Evolutionary conservation across 208 protist species (phyloP).

Genomic region (Leishmania braziliensis): DNA sequence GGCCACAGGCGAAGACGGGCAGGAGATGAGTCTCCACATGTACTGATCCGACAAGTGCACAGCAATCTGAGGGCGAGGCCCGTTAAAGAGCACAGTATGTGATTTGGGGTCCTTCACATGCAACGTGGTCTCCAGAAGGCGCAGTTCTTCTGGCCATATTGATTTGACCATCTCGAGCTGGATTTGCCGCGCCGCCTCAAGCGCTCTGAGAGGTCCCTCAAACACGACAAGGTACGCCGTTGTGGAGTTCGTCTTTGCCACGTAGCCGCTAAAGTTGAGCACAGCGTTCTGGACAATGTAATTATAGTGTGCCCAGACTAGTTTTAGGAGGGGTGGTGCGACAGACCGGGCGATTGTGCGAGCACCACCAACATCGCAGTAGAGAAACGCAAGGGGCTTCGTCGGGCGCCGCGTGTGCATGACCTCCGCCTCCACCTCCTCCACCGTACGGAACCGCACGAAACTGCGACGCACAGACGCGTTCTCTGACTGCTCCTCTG

Average conservation of each 20-base stretch:
- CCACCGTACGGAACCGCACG: conserved; percentile 27
- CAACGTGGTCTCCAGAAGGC: conserved; percentile 60
- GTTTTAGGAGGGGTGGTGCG: conserved; percentile 32
- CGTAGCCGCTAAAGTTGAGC: conserved; percentile 45
- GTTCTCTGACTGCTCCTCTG: conserved; percentile 18
- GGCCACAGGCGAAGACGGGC: neutral
- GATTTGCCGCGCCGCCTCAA: conserved; percentile 70
- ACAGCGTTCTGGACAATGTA: conserved; percentile 60
- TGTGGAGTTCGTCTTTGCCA: conserved; percentile 63
- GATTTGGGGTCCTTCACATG: conserved; percentile 54
- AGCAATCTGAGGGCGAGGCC: conserved; percentile 62
- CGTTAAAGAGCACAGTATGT: conserved; percentile 67
- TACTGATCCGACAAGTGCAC: conserved; percentile 51
- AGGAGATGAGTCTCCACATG: conserved; percentile 15
- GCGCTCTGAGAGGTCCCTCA: conserved; percentile 30
- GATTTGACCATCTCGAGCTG: conserved; percentile 53
- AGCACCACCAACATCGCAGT: conserved; percentile 45
- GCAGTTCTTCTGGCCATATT: conserved; percentile 61
- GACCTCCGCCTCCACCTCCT: conserved; percentile 27
- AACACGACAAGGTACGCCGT: conserved; percentile 76
- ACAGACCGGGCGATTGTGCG: conserved; percentile 26
- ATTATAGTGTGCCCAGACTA: conserved; percentile 73
- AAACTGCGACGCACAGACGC: conserved; percentile 10
- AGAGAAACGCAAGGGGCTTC: conserved; percentile 53
- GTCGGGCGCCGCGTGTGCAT: conserved; percentile 24